A percentile compares a stretch with the other conserved stretches of the same genome.
These are phyloP conservation scores for Dipteronia sinensis DNA, from an alignment of 345 rosid genomes.

Conservation along the genomic window DNA sequence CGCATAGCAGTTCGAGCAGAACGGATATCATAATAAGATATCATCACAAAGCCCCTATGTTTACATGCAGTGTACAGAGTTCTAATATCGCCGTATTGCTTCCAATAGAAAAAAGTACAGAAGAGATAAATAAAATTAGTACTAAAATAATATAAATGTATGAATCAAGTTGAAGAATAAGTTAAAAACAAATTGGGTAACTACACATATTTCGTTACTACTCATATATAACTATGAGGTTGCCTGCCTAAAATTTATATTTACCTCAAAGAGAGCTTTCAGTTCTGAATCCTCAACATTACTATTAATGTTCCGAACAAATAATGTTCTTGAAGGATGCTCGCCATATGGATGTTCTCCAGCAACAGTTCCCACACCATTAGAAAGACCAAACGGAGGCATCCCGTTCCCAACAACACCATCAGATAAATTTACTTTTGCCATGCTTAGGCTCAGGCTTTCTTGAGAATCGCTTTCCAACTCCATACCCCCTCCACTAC, in stretches of 20 bases:
- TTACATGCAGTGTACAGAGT: constrained; percentile 78
- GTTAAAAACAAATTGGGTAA: not conserved
- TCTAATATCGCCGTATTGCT: constrained; percentile 79
- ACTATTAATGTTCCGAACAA: constrained; percentile 77
- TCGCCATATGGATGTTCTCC: constrained; percentile 83
- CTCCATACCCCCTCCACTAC: constrained; percentile 81
- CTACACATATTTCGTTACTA: too few relatives aligned
- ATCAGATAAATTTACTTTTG: constrained; percentile 52
- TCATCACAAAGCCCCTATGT: constrained; percentile 83
- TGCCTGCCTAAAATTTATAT: constrained; percentile 12
- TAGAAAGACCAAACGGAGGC: constrained; percentile 47
- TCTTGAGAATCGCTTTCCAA: constrained; percentile 56
- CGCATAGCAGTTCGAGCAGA: constrained; percentile 83
- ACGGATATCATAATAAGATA: constrained; percentile 80
- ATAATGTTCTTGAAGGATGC: constrained; percentile 81
- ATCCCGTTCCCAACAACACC: constrained; percentile 45
- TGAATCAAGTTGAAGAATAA: not conserved
- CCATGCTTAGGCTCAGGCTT: constrained; percentile 42
- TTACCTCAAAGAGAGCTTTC: constrained; percentile 63
- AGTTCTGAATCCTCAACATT: constrained; percentile 72
- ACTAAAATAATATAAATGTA: constrained; percentile 6
- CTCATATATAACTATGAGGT: constrained; percentile 3
- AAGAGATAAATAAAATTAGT: constrained; percentile 3
- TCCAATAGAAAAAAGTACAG: constrained; percentile 18
- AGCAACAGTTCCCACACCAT: constrained; percentile 62